phyloP scores from a whole-genome alignment of 257 asterid genomes.

The Ilex aquifolium region DNA sequence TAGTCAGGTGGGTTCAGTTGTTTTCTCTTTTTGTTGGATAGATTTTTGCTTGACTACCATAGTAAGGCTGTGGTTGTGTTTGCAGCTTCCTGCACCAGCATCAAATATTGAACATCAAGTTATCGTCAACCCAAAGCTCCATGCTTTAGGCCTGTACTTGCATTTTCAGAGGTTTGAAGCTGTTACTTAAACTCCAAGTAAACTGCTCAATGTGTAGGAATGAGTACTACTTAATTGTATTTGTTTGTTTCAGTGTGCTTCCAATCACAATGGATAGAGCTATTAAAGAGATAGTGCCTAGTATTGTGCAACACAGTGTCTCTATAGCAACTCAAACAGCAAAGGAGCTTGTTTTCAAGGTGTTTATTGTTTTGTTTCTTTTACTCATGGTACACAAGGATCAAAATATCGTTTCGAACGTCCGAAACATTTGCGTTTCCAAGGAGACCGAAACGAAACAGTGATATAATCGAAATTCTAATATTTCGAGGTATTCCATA shows the following conservation, averaged over 20 bases:
- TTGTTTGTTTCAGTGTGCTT: slow-evolving; percentile 59
- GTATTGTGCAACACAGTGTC: slow-evolving; percentile 92
- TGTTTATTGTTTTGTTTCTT: slow-evolving; percentile 6
- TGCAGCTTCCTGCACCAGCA: slow-evolving; percentile 68
- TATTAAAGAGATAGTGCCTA: slow-evolving; percentile 81
- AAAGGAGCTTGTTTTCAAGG: slow-evolving; percentile 95
- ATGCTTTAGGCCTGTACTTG: slow-evolving; percentile 51
- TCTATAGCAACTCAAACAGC: slow-evolving; percentile 96
- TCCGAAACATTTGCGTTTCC: too few species aligned
- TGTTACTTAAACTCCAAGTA: not conserved
- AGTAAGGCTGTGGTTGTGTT: slow-evolving; percentile 3
- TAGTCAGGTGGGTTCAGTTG: slow-evolving; percentile 48
- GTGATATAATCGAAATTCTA: too few species aligned
- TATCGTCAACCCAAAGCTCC: slow-evolving; percentile 76
- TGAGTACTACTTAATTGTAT: not conserved
- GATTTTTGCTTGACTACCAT: not conserved
- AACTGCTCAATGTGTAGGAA: not conserved
- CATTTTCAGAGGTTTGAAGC: slow-evolving; percentile 87
- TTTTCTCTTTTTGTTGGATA: too few species aligned
- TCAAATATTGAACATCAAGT: slow-evolving; percentile 89
- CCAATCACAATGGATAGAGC: slow-evolving; percentile 94
- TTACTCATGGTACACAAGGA: not conserved
- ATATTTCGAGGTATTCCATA: too few species aligned
- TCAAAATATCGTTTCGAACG: too few species aligned
- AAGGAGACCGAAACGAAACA: too few species aligned